Evolutionary conservation across 208 protist genomes (phyloP).

Genomic region (Vickermania ingenoplastis): DNA sequence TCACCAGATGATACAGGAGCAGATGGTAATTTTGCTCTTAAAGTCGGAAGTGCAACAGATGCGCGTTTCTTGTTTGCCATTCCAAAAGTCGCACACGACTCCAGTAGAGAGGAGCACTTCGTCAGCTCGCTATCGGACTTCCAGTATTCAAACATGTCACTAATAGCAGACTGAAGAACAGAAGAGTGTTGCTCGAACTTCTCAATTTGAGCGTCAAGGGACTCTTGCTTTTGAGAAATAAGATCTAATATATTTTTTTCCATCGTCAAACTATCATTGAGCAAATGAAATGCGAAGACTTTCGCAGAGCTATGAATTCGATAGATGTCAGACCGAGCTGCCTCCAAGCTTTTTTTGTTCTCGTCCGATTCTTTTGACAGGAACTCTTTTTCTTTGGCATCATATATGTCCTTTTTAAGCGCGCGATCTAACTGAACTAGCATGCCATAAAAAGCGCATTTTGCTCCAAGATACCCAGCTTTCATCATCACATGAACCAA

Average conservation of each 20-base stretch:
- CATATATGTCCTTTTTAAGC: conserved; percentile 54
- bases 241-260: conserved; percentile 35
- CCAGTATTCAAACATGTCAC: conserved; percentile 51
- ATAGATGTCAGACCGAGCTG: conserved; percentile 46
- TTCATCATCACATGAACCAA: conserved; percentile 46
- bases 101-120: background rate
- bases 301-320: conserved; percentile 59
- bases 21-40: background rate
- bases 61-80: background rate
- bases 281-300: conserved; percentile 51
- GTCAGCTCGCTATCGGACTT: background rate
- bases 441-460: conserved; percentile 47
- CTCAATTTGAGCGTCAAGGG: conserved; percentile 48
- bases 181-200: conserved; percentile 39
- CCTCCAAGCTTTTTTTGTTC: conserved; percentile 39
- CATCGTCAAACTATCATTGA: conserved; percentile 22
- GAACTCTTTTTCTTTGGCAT: conserved; percentile 65
- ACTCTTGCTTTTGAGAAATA: conserved; percentile 41
- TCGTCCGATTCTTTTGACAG: conserved; percentile 63
- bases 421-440: conserved; percentile 52
- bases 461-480: conserved; percentile 36
- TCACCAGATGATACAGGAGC: background rate
- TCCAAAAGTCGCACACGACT: background rate
- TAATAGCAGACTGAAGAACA: conserved; percentile 47
- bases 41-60: background rate